Evolutionary conservation across 2,329 filamentous ascomycete genomes (phyloP).

Genomic region (Colletotrichum sp.): DNA sequence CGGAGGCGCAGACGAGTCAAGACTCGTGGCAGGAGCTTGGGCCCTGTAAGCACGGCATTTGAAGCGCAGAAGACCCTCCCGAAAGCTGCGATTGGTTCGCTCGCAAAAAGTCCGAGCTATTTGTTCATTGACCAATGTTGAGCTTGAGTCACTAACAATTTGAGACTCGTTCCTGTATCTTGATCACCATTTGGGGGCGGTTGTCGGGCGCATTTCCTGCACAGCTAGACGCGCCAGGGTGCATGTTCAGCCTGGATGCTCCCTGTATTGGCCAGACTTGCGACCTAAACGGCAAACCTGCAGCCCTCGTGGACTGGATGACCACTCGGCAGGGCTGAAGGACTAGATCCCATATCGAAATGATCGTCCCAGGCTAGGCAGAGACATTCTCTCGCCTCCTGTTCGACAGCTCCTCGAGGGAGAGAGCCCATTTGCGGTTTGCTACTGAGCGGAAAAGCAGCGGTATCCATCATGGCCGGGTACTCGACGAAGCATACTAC

Average conservation of each 20-base stretch:
- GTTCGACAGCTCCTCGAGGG: background rate
- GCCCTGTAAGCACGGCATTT: background rate
- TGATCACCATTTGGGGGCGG: background rate
- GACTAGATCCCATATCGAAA: background rate
- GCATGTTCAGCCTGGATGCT: background rate
- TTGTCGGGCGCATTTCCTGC: background rate
- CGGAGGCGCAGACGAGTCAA: background rate
- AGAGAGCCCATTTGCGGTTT: background rate
- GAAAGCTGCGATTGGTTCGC: background rate
- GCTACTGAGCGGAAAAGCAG: background rate
- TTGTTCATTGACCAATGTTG: background rate
- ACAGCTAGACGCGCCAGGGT: background rate
- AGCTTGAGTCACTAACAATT: background rate
- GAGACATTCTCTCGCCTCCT: constrained; percentile 1
- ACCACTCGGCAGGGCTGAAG: background rate
- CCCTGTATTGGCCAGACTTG: background rate
- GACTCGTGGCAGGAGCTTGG: background rate
- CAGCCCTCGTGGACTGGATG: background rate
- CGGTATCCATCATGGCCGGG: background rate
- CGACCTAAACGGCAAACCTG: background rate
- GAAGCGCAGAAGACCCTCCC: background rate
- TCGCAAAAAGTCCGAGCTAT: background rate
- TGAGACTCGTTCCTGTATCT: background rate
- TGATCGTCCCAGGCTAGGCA: background rate
- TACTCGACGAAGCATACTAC: background rate